phyloP scores from a whole-genome alignment of 2,329 filamentous ascomycete genomes.

The Aspergillus proliferans region DNA sequence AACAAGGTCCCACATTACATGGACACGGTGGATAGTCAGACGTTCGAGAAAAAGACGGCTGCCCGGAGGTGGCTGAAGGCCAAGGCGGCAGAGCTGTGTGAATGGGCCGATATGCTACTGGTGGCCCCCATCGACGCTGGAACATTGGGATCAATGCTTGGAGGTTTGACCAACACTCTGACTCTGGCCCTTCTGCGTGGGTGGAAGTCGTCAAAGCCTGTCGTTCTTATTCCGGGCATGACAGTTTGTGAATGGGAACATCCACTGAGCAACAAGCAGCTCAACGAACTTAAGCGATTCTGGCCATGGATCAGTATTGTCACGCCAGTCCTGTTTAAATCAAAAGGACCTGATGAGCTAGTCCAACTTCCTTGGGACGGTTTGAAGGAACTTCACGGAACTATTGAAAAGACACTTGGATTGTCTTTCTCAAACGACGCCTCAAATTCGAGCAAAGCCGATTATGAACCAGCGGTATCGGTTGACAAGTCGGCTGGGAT shows the following conservation, averaged over 20 bases:
- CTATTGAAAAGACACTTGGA: constrained; percentile 19
- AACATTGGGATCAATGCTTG: constrained; percentile 78
- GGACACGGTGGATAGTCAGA: constrained; percentile 34
- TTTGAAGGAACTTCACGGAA: constrained; percentile 24
- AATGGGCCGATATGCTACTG: constrained; percentile 83
- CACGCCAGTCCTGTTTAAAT: constrained; percentile 76
- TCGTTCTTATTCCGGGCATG: constrained; percentile 83
- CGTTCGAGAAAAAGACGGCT: constrained; percentile 33
- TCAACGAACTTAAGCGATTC: constrained; percentile 73
- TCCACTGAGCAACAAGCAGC: constrained; percentile 78
- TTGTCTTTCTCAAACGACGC: constrained; percentile 12
- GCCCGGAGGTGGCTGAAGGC: constrained; percentile 35
- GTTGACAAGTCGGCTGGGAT: constrained; percentile 44
- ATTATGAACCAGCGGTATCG: constrained; percentile 5
- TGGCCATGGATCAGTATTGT: constrained; percentile 85
- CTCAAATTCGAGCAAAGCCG: constrained; percentile 3
- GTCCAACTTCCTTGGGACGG: constrained; percentile 48
- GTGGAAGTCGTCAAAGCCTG: constrained; percentile 81
- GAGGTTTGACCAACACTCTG: constrained; percentile 73
- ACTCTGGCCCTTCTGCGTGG: constrained; percentile 74
- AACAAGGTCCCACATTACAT: constrained; percentile 36
- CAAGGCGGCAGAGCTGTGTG: constrained; percentile 58
- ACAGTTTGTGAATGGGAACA: constrained; percentile 84
- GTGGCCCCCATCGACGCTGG: constrained; percentile 80
- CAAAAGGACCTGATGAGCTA: constrained; percentile 52